Base-by-base conservation (phyloP, 2,329 filamentous ascomycete genomes). In the Penicillium sp. region DNA sequence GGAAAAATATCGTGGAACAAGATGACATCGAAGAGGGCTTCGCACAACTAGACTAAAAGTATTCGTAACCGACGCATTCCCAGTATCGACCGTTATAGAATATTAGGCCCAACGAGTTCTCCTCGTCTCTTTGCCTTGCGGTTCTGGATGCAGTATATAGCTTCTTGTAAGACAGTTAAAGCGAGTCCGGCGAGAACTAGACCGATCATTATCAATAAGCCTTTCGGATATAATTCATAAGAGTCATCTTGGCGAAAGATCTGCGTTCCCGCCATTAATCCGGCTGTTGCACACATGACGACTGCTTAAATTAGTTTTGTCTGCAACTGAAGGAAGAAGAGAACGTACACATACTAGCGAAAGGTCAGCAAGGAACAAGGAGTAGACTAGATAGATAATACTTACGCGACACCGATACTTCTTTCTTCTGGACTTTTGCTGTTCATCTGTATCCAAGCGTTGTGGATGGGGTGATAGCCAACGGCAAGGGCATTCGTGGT, bases 401-500 rank as follows among this genome's bases (percentile, higher is more conserved):
- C 76, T 58, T 58, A 79, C 69, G 80, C 78, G 40, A 82, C 75
- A 17, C 68, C 71, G 44, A 82, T 78, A 54, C 77, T 81, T 46
- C 78, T 63, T 60, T 81, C 79, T 4, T 73, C 63, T 0, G 75
- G 60, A 15, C 75, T 75, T 12, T 66, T 68, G 56, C 79, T 81
- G 55, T 82, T 83, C 6, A 81, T 64, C 59, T 81, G 78, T 15
- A 80, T 67, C 79, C 79, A 82, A 0, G 77, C 73, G 61, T 82
- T 82, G 48, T 81, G 78, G 0, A 79, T 71, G 0, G 79, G 79
- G 61, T 82, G 80, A 54, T 82, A 82, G 0, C 79, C 77, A 7
- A 82, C 80, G 0, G 79, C 78, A 30, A 82, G 74, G 1, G 67
- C 68, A 60, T 82, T 82, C 3, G 81, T 71, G 0, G 70, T 68